These are phyloP conservation scores for Populus tomentosa DNA, from an alignment of 441 rosid genomes.

Conservation along the genomic window DNA sequence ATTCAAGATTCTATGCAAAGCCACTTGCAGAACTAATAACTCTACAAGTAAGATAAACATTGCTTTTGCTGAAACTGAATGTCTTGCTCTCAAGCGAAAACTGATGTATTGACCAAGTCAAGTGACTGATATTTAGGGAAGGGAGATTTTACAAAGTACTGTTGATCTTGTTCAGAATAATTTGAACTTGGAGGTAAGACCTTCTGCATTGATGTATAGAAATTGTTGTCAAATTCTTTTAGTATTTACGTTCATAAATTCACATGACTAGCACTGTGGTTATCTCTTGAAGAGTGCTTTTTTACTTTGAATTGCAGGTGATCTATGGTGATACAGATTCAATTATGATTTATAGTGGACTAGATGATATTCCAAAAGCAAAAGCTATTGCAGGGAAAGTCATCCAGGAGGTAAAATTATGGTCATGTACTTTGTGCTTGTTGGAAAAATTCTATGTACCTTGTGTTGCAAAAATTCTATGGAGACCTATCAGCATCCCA, in stretches of 20 bases:
- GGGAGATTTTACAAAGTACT: conserved; percentile 92
- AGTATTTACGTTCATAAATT: conserved; percentile 14
- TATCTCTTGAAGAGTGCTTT: conserved; percentile 20
- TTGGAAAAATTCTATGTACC: neutral
- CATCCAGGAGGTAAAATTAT: conserved; percentile 73
- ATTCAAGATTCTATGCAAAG: conserved; percentile 97
- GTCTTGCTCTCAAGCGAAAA: conserved; percentile 1
- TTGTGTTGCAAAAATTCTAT: neutral
- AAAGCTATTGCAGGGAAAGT: conserved; percentile 74
- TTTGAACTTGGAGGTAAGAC: conserved; percentile 77
- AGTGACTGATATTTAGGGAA: conserved; percentile 55
- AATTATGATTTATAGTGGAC: conserved; percentile 94
- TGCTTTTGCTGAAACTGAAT: conserved; percentile 5
- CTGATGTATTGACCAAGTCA: conserved; percentile 16
- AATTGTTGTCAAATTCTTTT: conserved; percentile 10
- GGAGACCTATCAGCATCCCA: neutral
- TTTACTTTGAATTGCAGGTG: conserved; percentile 52
- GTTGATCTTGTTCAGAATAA: conserved; percentile 94
- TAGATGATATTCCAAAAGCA: conserved; percentile 75
- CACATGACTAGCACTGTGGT: conserved; percentile 9
- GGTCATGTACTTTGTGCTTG: neutral
- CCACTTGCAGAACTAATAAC: conserved; percentile 97
- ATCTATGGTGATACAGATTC: conserved; percentile 99
- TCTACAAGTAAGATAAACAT: conserved; percentile 51
- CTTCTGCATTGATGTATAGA: conserved; percentile 20